A percentile compares a stretch with the other conserved stretches of the same genome.
Evolutionary conservation across 208 protist genomes (phyloP).

Genomic region (Leishmania braziliensis): DNA sequence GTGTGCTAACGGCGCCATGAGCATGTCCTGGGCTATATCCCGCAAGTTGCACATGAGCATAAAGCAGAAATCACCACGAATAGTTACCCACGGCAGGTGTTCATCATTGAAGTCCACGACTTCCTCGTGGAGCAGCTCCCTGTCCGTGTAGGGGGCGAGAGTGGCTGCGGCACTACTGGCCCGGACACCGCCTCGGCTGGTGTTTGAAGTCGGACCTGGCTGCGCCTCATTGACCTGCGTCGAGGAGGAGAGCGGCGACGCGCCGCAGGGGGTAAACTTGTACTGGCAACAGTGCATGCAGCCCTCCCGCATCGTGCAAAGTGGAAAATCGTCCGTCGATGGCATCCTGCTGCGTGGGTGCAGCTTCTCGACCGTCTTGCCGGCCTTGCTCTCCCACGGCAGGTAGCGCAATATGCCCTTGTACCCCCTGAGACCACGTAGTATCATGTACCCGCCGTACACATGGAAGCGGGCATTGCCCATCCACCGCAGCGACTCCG

Average conservation of each 20-base stretch:
- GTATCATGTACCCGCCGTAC: slow-evolving; percentile 64
- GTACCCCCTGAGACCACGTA: slow-evolving; percentile 66
- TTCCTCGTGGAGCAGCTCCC: slow-evolving; percentile 49
- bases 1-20: slow-evolving; percentile 78
- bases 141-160: slow-evolving; percentile 32
- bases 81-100: slow-evolving; percentile 73
- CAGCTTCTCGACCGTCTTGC: slow-evolving; percentile 66
- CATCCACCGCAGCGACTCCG: slow-evolving; percentile 87
- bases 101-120: slow-evolving; percentile 68
- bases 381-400: slow-evolving; percentile 56
- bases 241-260: slow-evolving; percentile 15
- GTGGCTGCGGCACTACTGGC: slow-evolving; percentile 15
- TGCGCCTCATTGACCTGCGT: slow-evolving; percentile 13
- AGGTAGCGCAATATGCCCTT: slow-evolving; percentile 67
- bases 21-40: slow-evolving; percentile 74
- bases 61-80: slow-evolving; percentile 66
- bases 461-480: slow-evolving; percentile 80
- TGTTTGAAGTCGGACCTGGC: slow-evolving; percentile 7
- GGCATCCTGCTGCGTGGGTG: slow-evolving; percentile 46
- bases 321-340: slow-evolving; percentile 37
- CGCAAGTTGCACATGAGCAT: slow-evolving; percentile 73
- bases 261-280: slow-evolving; percentile 14
- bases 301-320: slow-evolving; percentile 60
- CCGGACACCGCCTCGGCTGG: background rate
- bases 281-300: slow-evolving; percentile 74